Evolutionary conservation across 352 stramenopile species (phyloP).

Genomic region (Phytopythium mirpurense): DNA sequence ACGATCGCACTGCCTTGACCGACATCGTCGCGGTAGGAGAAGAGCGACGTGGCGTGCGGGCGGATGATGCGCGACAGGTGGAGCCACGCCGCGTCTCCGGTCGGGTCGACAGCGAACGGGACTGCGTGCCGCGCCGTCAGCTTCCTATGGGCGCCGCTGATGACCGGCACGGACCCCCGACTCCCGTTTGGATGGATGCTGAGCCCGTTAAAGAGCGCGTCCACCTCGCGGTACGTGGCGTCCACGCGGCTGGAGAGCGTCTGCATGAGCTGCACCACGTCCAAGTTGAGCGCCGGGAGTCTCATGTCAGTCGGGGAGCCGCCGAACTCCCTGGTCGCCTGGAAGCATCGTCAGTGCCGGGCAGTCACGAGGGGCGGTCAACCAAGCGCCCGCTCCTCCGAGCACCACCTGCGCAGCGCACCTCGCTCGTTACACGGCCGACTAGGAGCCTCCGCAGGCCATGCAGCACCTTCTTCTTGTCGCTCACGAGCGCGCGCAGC

Average conservation of each 20-base stretch:
- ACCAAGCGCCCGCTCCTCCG: no score
- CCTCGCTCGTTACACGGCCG: background rate
- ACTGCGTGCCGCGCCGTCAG: background rate
- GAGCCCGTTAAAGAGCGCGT: background rate
- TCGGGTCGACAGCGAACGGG: background rate
- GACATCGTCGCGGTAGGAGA: background rate
- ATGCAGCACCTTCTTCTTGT: slow-evolving; percentile 4
- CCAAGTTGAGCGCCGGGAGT: background rate
- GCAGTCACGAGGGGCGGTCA: background rate
- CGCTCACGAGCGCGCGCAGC: slow-evolving; percentile 14
- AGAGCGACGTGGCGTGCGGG: background rate
- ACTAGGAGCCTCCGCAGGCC: slow-evolving; percentile 1
- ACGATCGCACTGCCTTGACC: no score
- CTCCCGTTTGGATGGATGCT: no score
- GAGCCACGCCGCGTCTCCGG: background rate
- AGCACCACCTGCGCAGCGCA: background rate
- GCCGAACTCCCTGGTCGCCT: background rate
- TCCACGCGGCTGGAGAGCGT: background rate
- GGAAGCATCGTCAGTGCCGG: no score
- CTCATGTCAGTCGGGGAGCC: background rate
- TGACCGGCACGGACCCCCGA: background rate
- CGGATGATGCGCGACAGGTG: slow-evolving; percentile 1
- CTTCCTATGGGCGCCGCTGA: background rate
- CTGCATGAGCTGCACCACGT: background rate
- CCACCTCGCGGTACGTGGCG: background rate